These are phyloP conservation scores for Beverwykella pulmonaria DNA, from an alignment of 495 filamentous ascomycete genomes.

Conservation along the genomic window DNA sequence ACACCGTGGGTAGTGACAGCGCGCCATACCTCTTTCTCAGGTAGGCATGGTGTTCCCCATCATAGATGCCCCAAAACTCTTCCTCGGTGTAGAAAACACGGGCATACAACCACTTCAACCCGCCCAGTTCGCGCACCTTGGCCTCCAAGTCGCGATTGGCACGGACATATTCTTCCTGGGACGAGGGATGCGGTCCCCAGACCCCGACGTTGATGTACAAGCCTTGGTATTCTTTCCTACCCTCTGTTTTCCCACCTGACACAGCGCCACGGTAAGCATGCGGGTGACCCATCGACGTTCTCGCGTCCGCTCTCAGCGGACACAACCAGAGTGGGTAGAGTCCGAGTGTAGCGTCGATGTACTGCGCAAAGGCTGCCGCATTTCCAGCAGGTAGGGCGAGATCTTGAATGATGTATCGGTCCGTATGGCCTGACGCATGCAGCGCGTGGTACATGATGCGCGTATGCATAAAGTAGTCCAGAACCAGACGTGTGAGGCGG, in stretches of 20 bases:
- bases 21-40: conserved; percentile 57
- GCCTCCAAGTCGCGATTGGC: conserved; percentile 66
- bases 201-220: conserved; percentile 55
- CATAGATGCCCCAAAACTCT: conserved; percentile 60
- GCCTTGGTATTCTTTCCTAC: background rate
- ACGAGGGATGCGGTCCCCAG: conserved; percentile 53
- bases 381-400: conserved; percentile 56
- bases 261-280: background rate
- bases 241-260: background rate
- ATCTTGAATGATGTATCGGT: conserved; percentile 61
- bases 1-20: conserved; percentile 55
- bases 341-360: conserved; percentile 48
- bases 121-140: conserved; percentile 66
- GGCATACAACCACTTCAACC: conserved; percentile 66
- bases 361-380: conserved; percentile 53
- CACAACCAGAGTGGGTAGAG: conserved; percentile 66
- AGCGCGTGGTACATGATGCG: conserved; percentile 64
- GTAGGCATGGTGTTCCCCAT: conserved; percentile 52
- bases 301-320: conserved; percentile 46
- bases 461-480: conserved; percentile 66
- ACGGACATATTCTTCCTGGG: conserved; percentile 50
- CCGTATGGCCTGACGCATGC: conserved; percentile 54
- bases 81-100: conserved; percentile 58
- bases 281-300: conserved; percentile 17
- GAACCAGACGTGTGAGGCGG: conserved; percentile 53